A percentile compares a stretch with the other conserved stretches of the same genome.
Conservation (phyloP, 2,329 filamentous ascomycete genomes). For the Sporothrix humicola region DNA sequence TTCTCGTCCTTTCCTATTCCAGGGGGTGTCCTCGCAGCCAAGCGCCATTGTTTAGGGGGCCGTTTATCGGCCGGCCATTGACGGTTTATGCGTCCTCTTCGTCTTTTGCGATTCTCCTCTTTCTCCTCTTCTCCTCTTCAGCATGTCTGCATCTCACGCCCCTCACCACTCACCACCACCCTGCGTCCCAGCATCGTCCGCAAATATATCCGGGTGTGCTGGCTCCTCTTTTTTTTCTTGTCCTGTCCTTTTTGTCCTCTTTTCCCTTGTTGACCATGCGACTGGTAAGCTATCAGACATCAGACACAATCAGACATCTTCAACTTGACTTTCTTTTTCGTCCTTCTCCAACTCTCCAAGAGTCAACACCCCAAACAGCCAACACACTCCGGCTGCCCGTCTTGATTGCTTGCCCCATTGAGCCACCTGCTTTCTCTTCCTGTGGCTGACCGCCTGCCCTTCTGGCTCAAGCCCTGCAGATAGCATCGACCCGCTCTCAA, state of each 20-base stretch:
- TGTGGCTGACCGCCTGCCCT: background rate
- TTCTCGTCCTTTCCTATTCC: constrained; percentile 8
- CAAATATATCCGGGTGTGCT: constrained; percentile 26
- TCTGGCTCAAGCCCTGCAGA: background rate
- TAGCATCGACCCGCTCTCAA: constrained; percentile 19
- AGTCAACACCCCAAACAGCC: background rate
- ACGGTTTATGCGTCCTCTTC: constrained; percentile 5
- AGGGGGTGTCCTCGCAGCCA: constrained; percentile 4
- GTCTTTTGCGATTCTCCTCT: background rate
- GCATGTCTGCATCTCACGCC: constrained; percentile 15
- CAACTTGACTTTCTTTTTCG: background rate
- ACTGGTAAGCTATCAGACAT: constrained; percentile 28
- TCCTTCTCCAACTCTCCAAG: background rate
- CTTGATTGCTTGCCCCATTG: constrained; percentile 6
- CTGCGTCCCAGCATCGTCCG: background rate
- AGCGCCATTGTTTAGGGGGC: constrained; percentile 14
- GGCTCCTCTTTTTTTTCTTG: constrained; percentile 28
- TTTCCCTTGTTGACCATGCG: constrained; percentile 9
- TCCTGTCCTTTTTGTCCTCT: background rate
- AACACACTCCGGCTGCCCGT: background rate
- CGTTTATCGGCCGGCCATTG: constrained; percentile 24
- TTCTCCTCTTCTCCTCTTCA: constrained; percentile 9
- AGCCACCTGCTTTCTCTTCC: background rate
- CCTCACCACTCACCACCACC: background rate
- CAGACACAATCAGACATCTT: background rate